These are phyloP conservation scores for Mycosphaerella sp. DNA, from an alignment of 2,329 filamentous ascomycete species.

Conservation along the genomic window DNA sequence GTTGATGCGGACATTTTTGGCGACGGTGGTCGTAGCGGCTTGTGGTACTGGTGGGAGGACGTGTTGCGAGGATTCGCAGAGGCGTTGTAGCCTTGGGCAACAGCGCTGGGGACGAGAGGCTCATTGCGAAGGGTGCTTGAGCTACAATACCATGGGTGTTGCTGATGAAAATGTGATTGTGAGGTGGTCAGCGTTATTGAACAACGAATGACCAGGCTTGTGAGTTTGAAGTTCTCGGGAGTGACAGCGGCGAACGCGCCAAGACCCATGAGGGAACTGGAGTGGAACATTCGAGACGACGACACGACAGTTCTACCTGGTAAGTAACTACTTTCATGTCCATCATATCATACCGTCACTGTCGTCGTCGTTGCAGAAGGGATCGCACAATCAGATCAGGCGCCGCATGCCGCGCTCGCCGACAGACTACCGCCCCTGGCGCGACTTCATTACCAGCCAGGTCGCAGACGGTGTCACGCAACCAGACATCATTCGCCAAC, in stretches of 20 bases:
- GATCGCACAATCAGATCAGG: no score
- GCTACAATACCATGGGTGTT: not conserved
- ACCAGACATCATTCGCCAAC: no score
- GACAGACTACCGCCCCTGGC: no score
- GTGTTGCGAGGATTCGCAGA: constrained; percentile 30
- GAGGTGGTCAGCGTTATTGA: not conserved
- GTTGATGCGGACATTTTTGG: constrained; percentile 13
- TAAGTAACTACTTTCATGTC: no score
- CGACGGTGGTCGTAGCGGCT: constrained; percentile 14
- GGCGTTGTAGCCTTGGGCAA: constrained; percentile 33
- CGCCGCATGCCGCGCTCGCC: no score
- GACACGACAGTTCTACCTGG: no score
- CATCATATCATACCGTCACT: no score
- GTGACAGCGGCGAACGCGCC: not conserved
- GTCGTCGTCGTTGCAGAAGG: no score
- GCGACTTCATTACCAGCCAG: no score
- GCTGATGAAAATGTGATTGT: not conserved
- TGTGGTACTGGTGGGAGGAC: constrained; percentile 23
- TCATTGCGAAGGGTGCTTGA: constrained; percentile 26
- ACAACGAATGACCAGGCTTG: not conserved
- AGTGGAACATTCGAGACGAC: not conserved
- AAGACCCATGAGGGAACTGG: no score
- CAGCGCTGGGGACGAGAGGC: constrained; percentile 32
- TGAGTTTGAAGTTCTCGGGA: not conserved
- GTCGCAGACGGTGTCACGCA: no score